Conservation (phyloP, 2,329 filamentous ascomycete species). For the Diaporthe humulicola region DNA sequence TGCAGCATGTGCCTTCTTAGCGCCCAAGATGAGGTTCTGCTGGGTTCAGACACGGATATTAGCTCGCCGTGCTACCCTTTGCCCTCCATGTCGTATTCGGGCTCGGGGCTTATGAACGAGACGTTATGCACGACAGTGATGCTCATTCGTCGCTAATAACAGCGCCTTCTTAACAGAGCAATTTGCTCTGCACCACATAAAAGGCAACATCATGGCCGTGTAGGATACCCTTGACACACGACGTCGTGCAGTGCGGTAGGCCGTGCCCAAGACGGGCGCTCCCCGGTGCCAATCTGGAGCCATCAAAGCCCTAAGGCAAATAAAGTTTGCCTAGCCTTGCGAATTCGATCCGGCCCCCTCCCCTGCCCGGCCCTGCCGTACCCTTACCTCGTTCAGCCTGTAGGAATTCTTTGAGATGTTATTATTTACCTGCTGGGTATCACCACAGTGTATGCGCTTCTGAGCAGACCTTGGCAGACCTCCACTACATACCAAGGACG, state of each 20-base stretch:
- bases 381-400: background rate
- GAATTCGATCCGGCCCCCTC: background rate
- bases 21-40: background rate
- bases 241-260: background rate
- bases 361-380: background rate
- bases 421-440: background rate
- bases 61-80: too few relatives aligned
- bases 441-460: background rate
- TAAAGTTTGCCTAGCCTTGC: conserved; percentile 9
- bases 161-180: background rate
- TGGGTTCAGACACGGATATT: background rate
- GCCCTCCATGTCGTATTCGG: background rate
- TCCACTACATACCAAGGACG: background rate
- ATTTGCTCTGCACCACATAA: background rate
- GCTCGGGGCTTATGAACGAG: background rate
- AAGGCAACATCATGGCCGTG: background rate
- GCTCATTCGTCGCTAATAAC: background rate
- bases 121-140: background rate
- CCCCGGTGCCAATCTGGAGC: conserved; percentile 9
- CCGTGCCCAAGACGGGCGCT: conserved; percentile 1
- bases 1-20: background rate
- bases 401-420: background rate
- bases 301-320: background rate
- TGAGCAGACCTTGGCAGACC: background rate
- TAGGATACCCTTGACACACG: conserved; percentile 2